Evolutionary conservation across 805 yeast genomes (phyloP), one percentile per base, ranked within the genome.

Genomic region (Zygoascus flipseniorum): DNA sequence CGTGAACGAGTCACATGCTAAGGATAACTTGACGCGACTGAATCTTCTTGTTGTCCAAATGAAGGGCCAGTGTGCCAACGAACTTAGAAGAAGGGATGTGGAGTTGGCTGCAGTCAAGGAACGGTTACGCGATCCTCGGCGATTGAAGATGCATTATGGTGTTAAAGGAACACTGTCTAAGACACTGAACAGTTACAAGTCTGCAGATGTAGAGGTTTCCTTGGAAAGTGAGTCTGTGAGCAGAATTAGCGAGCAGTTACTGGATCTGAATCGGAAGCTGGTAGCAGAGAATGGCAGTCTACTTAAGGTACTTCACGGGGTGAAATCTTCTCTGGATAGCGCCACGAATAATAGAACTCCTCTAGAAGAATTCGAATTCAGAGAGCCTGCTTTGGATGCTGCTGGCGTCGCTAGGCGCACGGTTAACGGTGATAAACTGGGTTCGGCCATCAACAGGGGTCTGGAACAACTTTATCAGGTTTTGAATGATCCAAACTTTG

Each of bases 41-140:
- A 54, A 52, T 26, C 43, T 14, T 23, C 52, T 48, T 6, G 47
- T 58, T 6, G 52, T 54, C 18, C 56, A 57, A 44, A 26, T 51
- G 43, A 47, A 52, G 20, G 52, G 41, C 23, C 63, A 59, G 43
- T 59, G 53, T 47, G 53, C 60, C 19, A 60, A 54, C 26, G 65
- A 62, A 26, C 50, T 62, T 44, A 51, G 65, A 16, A 61, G 52
- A 43, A 43, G 63, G 8, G 65, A 62, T 48, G 54, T 62, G 31
- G 60, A 60, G 23, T 50, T 61, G 20, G 55, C 55, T 8, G 20
- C 54, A 26, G 44, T 61, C 46, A 57, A 55, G 37, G 61, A 58
- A n/a, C 55, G 62, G 31, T 31, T 59, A 8, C 55, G 51, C 20
- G 62, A 60, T 43, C 54, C 59, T n/a, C 31, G 54, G n/a, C 37